Conservation (phyloP, 2,329 filamentous ascomycete species). For the Fusarium sp. region DNA sequence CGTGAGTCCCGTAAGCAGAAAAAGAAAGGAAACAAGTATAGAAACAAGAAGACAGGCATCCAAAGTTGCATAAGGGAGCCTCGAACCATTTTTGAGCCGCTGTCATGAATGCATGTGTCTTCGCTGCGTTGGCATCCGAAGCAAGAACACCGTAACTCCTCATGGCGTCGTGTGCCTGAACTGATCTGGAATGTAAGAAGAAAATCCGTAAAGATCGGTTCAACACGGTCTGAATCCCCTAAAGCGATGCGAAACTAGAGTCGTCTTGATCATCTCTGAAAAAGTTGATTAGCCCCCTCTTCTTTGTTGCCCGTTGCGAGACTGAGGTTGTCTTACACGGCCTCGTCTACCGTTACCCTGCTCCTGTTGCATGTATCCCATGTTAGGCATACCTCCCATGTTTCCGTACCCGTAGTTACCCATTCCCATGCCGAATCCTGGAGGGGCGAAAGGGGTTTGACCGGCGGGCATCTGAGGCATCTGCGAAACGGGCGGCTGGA, state of each 20-base stretch:
- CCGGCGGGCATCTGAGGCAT: conserved; percentile 57
- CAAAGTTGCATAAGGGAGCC: conserved; percentile 35
- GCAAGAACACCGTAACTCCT: conserved; percentile 41
- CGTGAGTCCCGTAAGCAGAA: conserved; percentile 33
- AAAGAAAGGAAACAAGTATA: conserved; percentile 35
- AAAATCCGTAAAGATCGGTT: conserved; percentile 37
- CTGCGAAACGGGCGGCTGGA: conserved; percentile 60
- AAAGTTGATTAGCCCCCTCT: conserved; percentile 42
- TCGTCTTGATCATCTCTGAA: conserved; percentile 46
- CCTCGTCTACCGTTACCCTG: conserved; percentile 68
- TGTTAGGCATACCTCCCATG: conserved; percentile 59
- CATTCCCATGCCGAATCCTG: conserved; percentile 63
- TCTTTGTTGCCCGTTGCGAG: conserved; percentile 27
- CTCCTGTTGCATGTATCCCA: conserved; percentile 65
- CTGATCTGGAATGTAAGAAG: conserved; percentile 36
- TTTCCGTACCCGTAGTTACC: conserved; percentile 59
- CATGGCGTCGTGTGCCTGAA: conserved; percentile 39
- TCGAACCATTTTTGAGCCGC: conserved; percentile 25
- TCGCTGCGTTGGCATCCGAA: conserved; percentile 34
- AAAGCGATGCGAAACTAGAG: conserved; percentile 19
- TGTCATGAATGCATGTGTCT: conserved; percentile 29
- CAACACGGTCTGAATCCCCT: conserved; percentile 24
- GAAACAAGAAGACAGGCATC: conserved; percentile 41
- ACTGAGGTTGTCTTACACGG: conserved; percentile 60
- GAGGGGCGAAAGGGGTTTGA: conserved; percentile 60